These are phyloP conservation scores for Lichtheimia hyalospora DNA, from an alignment of 371 early-diverging fungal genomes.

Conservation along the genomic window DNA sequence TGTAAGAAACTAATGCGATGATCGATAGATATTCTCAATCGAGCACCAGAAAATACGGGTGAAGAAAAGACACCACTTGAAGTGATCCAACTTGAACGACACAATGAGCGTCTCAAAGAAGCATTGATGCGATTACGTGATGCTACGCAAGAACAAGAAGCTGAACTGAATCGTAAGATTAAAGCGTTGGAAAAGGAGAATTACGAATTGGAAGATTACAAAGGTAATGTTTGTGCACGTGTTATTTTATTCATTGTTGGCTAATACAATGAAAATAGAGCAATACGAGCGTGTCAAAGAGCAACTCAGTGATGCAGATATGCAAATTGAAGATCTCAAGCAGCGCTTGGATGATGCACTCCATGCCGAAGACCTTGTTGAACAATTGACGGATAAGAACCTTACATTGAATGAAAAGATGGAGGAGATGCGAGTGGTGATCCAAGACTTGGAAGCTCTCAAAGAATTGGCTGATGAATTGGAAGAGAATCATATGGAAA, in stretches of 20 bases:
- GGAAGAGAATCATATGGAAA: conserved; percentile 87
- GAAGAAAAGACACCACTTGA: conserved; percentile 59
- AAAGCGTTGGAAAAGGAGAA: conserved; percentile 73
- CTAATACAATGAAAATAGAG: conserved; percentile 19
- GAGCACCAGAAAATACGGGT: conserved; percentile 24
- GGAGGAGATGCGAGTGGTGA: conserved; percentile 73
- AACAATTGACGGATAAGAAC: conserved; percentile 79
- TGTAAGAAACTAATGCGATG: background rate
- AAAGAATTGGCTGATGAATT: conserved; percentile 90
- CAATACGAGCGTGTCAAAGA: conserved; percentile 61
- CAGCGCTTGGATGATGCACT: conserved; percentile 79
- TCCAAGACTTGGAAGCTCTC: conserved; percentile 90
- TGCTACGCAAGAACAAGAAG: conserved; percentile 72
- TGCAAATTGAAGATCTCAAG: conserved; percentile 80
- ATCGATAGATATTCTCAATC: conserved; percentile 35
- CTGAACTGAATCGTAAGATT: conserved; percentile 65
- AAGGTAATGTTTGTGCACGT: conserved; percentile 8
- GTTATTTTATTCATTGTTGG: background rate
- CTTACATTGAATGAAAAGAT: conserved; percentile 69
- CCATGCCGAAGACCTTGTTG: conserved; percentile 81
- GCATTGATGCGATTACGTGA: conserved; percentile 87
- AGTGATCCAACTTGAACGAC: conserved; percentile 68
- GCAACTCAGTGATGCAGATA: conserved; percentile 60
- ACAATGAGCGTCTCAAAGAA: conserved; percentile 87
- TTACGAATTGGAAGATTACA: conserved; percentile 55